Evolutionary conservation across 1,284 basidiomycete species (phyloP), one percentile per base, ranked within the genome.

Genomic region (Inonotus obliquus): DNA sequence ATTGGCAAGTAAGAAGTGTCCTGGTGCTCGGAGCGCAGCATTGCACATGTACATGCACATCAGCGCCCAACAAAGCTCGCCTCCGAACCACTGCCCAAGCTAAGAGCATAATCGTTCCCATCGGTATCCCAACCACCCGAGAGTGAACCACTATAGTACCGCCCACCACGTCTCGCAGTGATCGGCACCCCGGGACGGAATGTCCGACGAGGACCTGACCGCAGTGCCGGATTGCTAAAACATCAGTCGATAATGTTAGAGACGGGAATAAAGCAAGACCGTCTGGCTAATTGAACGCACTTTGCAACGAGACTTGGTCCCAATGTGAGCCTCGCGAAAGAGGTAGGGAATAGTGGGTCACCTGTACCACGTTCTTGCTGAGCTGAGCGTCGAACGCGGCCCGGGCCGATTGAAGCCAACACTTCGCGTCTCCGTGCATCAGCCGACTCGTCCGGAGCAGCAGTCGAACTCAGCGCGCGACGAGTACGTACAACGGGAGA

Each of bases 321-420:
- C 63, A 64, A 57, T 21, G 59, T 59, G 39, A 64, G 60, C 32
- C 59, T 61, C n/a, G 64, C 54, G 53, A 71, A 71, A 29, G 65
- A 67, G 48, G 63, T 63, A 10, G 70, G 70, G 62, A 71, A 71
- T 6, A 70, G 66, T 9, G 69, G 69, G 21, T 68, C 68, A 19
- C 70, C 70, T 7, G 69, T 69, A 3, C 69, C 69, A 56, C 59
- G 65, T 60, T 67, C 69, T 64, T 32, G 66, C 66, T 62, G 61
- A 61, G 60, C 67, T 59, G 37, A 67, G 63, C 57, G 67, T 63
- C 58, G 67, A 62, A 63, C 69, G 64, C 48, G 67, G 63, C 62
- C 69, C 49, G 63, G 66, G 60, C 55, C 65, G 60, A 56, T 19
- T 11, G 54, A 21, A 14, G 57, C 35, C 1, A 64, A 19, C 59